Conservation (phyloP, 345 rosid genomes). For the Litchi chinensis region DNA sequence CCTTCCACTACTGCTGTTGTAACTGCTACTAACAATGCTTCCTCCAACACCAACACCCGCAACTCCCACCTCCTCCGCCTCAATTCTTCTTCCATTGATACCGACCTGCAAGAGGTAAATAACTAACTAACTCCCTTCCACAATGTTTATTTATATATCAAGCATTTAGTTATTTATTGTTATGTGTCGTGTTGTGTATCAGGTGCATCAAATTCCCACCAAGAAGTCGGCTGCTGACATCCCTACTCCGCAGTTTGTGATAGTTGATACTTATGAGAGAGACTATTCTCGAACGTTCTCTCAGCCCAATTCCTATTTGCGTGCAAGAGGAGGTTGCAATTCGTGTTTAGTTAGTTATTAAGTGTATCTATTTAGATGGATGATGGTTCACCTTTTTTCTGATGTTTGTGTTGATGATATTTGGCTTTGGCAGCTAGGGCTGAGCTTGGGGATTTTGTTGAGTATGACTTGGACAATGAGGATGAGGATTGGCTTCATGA, state of each 20-base stretch:
- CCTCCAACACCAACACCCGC: conserved; percentile 47
- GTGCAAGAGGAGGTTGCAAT: conserved; percentile 89
- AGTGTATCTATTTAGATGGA: not conserved
- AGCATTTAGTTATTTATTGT: too few relatives aligned
- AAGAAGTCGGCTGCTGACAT: conserved; percentile 84
- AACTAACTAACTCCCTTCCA: too few relatives aligned
- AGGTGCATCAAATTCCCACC: conserved; percentile 60
- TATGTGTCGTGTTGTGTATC: not conserved
- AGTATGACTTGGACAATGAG: conserved; percentile 96
- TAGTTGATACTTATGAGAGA: conserved; percentile 89
- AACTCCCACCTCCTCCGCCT: conserved; percentile 75
- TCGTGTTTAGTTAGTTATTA: not conserved
- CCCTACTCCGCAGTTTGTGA: conserved; percentile 87
- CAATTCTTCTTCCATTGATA: conserved; percentile 42
- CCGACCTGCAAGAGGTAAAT: conserved; percentile 42
- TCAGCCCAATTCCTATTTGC: conserved; percentile 85
- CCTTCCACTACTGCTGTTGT: conserved; percentile 33
- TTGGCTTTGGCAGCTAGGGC: conserved; percentile 72
- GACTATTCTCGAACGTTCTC: conserved; percentile 79
- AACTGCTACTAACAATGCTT: not conserved
- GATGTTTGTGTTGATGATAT: not conserved
- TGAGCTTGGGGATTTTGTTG: conserved; percentile 96
- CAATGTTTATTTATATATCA: too few relatives aligned
- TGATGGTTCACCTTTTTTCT: not conserved
- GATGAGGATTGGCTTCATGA: conserved; percentile 95